Evolutionary conservation across 495 filamentous ascomycete genomes (phyloP).

Genomic region (Arthonia radiata): DNA sequence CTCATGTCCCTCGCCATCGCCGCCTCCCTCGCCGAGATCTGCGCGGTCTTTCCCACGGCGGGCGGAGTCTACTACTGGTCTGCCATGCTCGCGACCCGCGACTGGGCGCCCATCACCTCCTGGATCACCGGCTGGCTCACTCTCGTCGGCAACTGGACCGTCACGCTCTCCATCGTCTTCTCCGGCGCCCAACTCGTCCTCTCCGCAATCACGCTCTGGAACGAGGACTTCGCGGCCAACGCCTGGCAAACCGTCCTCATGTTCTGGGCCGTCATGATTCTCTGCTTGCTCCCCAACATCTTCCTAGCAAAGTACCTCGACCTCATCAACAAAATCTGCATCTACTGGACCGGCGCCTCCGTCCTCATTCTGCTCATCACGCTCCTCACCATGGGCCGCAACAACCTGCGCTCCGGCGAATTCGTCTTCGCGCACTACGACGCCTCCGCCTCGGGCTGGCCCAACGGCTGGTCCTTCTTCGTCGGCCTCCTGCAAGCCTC

Average conservation of each 20-base stretch:
- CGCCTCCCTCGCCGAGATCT: constrained; percentile 21
- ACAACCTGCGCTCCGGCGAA: constrained; percentile 21
- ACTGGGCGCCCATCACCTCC: constrained; percentile 20
- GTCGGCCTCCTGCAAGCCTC: constrained; percentile 26
- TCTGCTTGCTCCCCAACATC: constrained; percentile 31
- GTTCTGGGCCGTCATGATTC: constrained; percentile 37
- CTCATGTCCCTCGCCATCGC: constrained; percentile 18
- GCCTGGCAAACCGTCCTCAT: constrained; percentile 36
- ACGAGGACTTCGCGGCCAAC: constrained; percentile 34
- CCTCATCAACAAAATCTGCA: constrained; percentile 41
- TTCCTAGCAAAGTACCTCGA: constrained; percentile 32
- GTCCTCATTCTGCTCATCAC: constrained; percentile 35
- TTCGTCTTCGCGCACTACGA: constrained; percentile 42
- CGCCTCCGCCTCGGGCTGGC: constrained; percentile 29
- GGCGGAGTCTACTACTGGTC: constrained; percentile 27
- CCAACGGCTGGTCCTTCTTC: constrained; percentile 26
- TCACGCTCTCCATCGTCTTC: constrained; percentile 25
- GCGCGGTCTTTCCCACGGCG: constrained; percentile 19
- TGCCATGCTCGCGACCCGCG: constrained; percentile 21
- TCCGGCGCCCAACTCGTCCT: constrained; percentile 34
- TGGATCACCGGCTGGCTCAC: constrained; percentile 27
- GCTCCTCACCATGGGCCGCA: constrained; percentile 31
- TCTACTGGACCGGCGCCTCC: constrained; percentile 37
- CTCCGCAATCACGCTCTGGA: constrained; percentile 33
- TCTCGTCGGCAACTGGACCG: constrained; percentile 26